phyloP scores from a whole-genome alignment of 2,329 filamentous ascomycete genomes.

The Alternaria postmessia region DNA sequence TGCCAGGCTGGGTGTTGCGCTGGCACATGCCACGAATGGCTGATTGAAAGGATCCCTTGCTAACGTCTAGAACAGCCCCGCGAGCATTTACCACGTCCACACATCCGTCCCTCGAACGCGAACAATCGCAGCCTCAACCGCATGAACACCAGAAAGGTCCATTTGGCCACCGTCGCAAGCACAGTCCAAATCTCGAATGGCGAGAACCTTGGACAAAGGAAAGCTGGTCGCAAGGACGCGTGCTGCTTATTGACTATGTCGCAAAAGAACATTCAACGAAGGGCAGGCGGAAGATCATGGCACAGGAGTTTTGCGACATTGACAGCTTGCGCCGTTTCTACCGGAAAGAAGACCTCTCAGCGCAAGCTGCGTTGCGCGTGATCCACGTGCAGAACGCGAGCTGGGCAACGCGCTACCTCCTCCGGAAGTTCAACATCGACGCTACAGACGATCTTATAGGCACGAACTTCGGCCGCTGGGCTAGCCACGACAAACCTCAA shows the following conservation, averaged over 20 bases:
- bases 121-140: constrained; percentile 17
- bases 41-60: background rate
- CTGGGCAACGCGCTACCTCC: constrained; percentile 60
- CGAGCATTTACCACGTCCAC: constrained; percentile 26
- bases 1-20: background rate
- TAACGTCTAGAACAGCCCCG: constrained; percentile 23
- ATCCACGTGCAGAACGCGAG: constrained; percentile 63
- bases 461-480: constrained; percentile 60
- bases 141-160: constrained; percentile 31
- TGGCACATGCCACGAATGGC: background rate
- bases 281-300: constrained; percentile 55
- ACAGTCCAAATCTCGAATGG: constrained; percentile 50
- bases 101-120: constrained; percentile 17
- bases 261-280: constrained; percentile 48
- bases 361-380: constrained; percentile 50
- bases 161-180: constrained; percentile 40
- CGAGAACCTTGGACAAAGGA: constrained; percentile 47
- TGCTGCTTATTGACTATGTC: constrained; percentile 62
- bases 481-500: constrained; percentile 57
- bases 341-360: constrained; percentile 44
- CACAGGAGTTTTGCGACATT: constrained; percentile 59
- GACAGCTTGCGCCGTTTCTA: constrained; percentile 57
- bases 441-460: constrained; percentile 58
- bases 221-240: constrained; percentile 54
- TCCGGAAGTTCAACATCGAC: constrained; percentile 63